These are phyloP conservation scores for Geotrichum cucujoidarum DNA, from an alignment of 1,139 yeast genomes.

Conservation along the genomic window DNA sequence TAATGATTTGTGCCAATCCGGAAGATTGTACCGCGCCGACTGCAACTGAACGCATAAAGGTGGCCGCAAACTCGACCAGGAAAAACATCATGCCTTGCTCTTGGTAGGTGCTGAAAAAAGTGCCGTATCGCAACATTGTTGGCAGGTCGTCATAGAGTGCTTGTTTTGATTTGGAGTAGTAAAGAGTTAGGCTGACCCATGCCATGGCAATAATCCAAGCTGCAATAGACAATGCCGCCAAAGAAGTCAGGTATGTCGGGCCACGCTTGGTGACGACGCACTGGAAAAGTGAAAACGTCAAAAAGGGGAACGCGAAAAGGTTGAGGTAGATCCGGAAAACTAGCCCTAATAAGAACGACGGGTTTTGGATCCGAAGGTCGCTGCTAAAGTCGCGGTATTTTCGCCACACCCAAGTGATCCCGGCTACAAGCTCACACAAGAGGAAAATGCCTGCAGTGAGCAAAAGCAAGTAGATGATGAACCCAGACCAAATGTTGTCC, in stretches of 20 bases:
- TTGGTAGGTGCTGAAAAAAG: slow-evolving; percentile 32
- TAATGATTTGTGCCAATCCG: slow-evolving; percentile 36
- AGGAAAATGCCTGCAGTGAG: slow-evolving; percentile 22
- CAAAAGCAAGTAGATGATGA: slow-evolving; percentile 34
- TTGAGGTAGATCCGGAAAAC: slow-evolving; percentile 28
- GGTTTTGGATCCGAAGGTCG: slow-evolving; percentile 23
- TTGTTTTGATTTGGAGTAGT: slow-evolving; percentile 20
- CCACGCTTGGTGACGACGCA: slow-evolving; percentile 26
- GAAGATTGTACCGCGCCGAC: slow-evolving; percentile 37
- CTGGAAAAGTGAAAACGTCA: slow-evolving; percentile 35
- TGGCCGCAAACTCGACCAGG: slow-evolving; percentile 25
- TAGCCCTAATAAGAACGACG: slow-evolving; percentile 30
- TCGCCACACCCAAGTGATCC: slow-evolving; percentile 22
- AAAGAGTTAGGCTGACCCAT: slow-evolving; percentile 23
- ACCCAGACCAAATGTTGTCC: slow-evolving; percentile 36
- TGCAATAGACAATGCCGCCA: slow-evolving; percentile 32
- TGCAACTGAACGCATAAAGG: slow-evolving; percentile 33
- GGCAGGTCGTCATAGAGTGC: slow-evolving; percentile 31
- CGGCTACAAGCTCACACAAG: slow-evolving; percentile 18
- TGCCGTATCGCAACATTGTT: slow-evolving; percentile 31
- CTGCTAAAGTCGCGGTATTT: slow-evolving; percentile 17
- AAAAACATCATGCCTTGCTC: slow-evolving; percentile 26
- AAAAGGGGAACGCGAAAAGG: slow-evolving; percentile 33
- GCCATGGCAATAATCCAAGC: slow-evolving; percentile 30
- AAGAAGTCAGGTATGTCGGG: slow-evolving; percentile 25